These are phyloP conservation scores for Arabidopsis thaliana DNA, from an alignment of 345 rosid species.

Conservation along the genomic window TAIR10.1 NC_003074.8:9981001-9981500, in stretches of 20 bases:
- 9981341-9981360: slow-evolving; percentile 23
- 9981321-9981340: neutral
- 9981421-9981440: neutral
- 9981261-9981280: slow-evolving; percentile 9
- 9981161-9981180: slow-evolving; percentile 38
- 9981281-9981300: slow-evolving; percentile 47
- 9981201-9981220: slow-evolving; percentile 35
- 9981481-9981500: slow-evolving; percentile 7
- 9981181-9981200: slow-evolving; percentile 29
- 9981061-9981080: neutral
- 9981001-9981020: slow-evolving; percentile 90
- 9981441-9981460: slow-evolving; percentile 20
- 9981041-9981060: slow-evolving; percentile 81
- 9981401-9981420: slow-evolving; percentile 6
- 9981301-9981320: slow-evolving; percentile 37
- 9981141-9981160: slow-evolving; percentile 11
- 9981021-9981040: slow-evolving; percentile 82
- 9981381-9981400: neutral
- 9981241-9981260: slow-evolving; percentile 38
- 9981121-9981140: neutral
- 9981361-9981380: slow-evolving; percentile 32
- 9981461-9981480: slow-evolving; percentile 1
- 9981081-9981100: neutral
- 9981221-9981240: slow-evolving; percentile 35
- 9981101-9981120: slow-evolving; percentile 16